Conservation (phyloP, 805 yeast genomes). For the Myxozyma monticola region DNA sequence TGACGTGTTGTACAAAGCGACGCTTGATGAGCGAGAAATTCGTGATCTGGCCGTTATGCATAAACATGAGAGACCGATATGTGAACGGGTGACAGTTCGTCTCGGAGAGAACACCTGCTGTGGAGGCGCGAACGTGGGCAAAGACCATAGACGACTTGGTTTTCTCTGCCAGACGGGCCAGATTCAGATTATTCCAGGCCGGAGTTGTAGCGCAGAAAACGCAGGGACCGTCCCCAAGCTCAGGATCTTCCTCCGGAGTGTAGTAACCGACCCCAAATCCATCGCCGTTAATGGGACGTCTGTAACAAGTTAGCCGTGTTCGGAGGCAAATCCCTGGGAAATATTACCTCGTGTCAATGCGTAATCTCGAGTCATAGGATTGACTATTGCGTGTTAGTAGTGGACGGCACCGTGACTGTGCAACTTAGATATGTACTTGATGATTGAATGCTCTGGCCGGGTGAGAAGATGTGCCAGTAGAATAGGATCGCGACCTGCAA, state of each 20-base stretch:
- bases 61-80: conserved; percentile 83
- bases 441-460: conserved; percentile 94
- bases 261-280: conserved; percentile 98
- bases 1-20: conserved; percentile 64
- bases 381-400: conserved; percentile 54
- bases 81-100: conserved; percentile 97
- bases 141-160: conserved; percentile 82
- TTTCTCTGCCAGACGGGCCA: conserved; percentile 81
- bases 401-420: no score
- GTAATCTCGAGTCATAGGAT: conserved; percentile 83
- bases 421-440: no score
- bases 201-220: conserved; percentile 95
- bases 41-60: conserved; percentile 90
- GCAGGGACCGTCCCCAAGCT: conserved; percentile 74
- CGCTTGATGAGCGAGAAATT: conserved; percentile 63
- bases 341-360: conserved; percentile 62
- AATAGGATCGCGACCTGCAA: conserved; percentile 78
- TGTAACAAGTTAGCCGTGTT: conserved; percentile 18
- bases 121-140: conserved; percentile 95
- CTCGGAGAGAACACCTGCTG: conserved; percentile 90
- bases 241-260: conserved; percentile 51
- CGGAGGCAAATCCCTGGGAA: background rate
- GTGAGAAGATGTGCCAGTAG: conserved; percentile 83
- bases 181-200: conserved; percentile 93
- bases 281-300: conserved; percentile 95